A percentile compares a stretch with the other conserved stretches of the same genome.
These are phyloP conservation scores for Blyttiomyces sp. DNA, from an alignment of 371 early-diverging fungal genomes.

Conservation along the genomic window DNA sequence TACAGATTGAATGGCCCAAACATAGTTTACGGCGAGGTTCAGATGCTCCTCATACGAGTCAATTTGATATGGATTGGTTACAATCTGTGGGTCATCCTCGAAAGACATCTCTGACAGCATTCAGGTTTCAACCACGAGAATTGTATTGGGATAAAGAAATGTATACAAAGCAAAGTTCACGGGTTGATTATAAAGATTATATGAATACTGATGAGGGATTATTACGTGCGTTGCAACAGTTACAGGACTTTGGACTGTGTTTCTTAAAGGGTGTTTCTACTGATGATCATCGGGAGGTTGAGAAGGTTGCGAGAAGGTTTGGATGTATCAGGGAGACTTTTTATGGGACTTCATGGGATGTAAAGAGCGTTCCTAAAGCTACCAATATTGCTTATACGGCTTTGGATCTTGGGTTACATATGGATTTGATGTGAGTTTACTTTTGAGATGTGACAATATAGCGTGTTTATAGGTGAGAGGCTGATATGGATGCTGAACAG, in stretches of 20 bases:
- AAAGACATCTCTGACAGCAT: no score
- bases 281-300: conserved; percentile 46
- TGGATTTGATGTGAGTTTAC: conserved; percentile 83
- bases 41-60: conserved; percentile 3
- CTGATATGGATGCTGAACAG: conserved; percentile 22
- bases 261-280: conserved; percentile 72
- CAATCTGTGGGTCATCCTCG: no score
- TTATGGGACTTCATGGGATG: conserved; percentile 83
- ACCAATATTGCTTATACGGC: conserved; percentile 88
- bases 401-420: conserved; percentile 80
- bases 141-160: conserved; percentile 51
- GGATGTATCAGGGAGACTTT: conserved; percentile 77
- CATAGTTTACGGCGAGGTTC: conserved; percentile 6
- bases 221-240: conserved; percentile 50
- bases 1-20: conserved; percentile 16
- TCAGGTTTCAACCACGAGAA: conserved; percentile 25
- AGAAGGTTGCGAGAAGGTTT: conserved; percentile 64
- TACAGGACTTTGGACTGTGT: conserved; percentile 68
- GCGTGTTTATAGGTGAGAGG: neutral
- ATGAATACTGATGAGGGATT: conserved; percentile 55
- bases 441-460: neutral
- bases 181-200: conserved; percentile 62
- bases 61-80: conserved; percentile 4
- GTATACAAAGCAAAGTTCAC: conserved; percentile 46
- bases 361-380: conserved; percentile 71